These are phyloP conservation scores for Rubus idaeus DNA, from an alignment of 306 rosid genomes.

Conservation along the genomic window DNA sequence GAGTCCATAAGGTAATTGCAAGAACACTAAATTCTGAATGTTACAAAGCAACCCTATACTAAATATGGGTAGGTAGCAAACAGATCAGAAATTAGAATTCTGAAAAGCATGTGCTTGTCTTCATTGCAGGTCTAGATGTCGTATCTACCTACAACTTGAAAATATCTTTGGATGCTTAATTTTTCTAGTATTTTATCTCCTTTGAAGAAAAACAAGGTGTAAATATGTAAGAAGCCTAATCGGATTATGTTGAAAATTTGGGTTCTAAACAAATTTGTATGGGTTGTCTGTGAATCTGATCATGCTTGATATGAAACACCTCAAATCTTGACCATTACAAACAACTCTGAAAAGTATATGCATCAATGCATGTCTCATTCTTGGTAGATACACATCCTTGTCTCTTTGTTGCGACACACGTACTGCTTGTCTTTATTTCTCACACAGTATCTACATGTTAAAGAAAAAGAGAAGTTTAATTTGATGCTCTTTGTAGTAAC, in stretches of 20 bases:
- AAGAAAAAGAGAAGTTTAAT: background rate
- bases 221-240: background rate
- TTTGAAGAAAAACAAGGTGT: background rate
- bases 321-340: background rate
- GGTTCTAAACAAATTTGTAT: background rate
- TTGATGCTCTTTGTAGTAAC: background rate
- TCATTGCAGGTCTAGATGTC: background rate
- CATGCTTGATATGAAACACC: background rate
- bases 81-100: background rate
- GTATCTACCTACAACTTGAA: background rate
- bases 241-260: background rate
- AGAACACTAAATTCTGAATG: background rate
- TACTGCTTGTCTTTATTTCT: background rate
- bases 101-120: background rate
- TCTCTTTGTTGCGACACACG: background rate
- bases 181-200: background rate
- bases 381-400: background rate
- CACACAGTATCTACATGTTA: background rate
- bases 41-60: background rate
- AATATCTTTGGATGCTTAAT: background rate
- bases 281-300: background rate
- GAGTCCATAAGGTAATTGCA: background rate
- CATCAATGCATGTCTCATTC: constrained; percentile 1
- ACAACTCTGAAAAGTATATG: background rate
- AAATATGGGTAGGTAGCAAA: constrained; percentile 1